Evolutionary conservation across 2,329 filamentous ascomycete species (phyloP), one percentile per base, ranked within the genome.

Genomic region (Talaromyces sp.): DNA sequence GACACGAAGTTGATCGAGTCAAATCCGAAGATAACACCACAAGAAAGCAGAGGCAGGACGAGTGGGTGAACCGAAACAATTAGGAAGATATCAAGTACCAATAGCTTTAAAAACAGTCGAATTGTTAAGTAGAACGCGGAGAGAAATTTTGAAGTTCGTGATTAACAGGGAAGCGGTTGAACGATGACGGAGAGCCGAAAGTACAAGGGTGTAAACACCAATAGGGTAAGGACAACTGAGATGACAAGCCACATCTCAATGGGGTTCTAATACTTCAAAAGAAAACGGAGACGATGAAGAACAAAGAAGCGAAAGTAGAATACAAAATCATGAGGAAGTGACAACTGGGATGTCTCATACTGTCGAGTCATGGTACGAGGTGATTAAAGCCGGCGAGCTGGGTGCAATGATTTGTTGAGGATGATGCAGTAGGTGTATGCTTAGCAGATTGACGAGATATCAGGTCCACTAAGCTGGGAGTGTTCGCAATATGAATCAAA

Each of bases 311-410:
- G 18, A 35, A 37, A 54, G 0, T 7, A 16, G 14, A 35, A 33
- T 18, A n/a, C 11, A 11, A 5, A 16, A 21, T 16, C 16, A 4
- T 14, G 11, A 1, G 12, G 48, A 21, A 35, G 50, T 6, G 50
- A 54, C 50, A 54, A 54, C 50, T 54, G 50, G 50, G 50, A 54
- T 54, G 50, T 54, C 50, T 54, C 14, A 23, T 35, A 54, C 31
- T 54, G 50, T 54, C 31, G 50, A 35, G 9, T 37, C 28, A 48
- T 14, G 11, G 31, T 23, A 1, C 8, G 28, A 33, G 28, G 28
- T 9, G 48, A 33, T 5, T 54, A 1, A 16, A 35, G n/a, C 28
- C n/a, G 9, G 18, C 8, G 48, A 11, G 18, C 5, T 37, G 28
- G 25, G 8, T 21, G 31, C 21, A 9, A n/a, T 18, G 50, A 35